Evolutionary conservation across 345 rosid genomes (phyloP).

Genomic region (Eucalyptus camaldulensis): DNA sequence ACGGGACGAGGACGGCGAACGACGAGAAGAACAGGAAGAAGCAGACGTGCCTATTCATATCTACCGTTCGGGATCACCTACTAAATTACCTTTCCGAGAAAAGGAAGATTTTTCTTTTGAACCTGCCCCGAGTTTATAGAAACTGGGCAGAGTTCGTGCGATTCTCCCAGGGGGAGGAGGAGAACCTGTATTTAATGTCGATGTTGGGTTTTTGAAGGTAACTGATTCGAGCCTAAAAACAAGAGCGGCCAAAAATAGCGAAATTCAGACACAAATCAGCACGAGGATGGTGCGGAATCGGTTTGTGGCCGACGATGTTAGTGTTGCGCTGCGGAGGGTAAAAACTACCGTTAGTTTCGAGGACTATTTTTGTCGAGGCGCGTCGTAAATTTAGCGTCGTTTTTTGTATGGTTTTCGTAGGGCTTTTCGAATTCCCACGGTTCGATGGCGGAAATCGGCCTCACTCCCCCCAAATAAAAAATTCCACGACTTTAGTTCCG

Average conservation of each 20-base stretch:
- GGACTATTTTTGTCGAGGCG: neutral
- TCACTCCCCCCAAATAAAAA: neutral
- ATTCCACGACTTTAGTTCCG: no score
- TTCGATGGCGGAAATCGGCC: neutral
- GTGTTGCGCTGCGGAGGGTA: neutral
- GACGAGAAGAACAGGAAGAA: constrained; percentile 1
- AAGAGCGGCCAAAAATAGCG: neutral
- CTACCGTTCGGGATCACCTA: neutral
- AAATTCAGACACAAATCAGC: neutral
- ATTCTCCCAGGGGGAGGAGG: neutral
- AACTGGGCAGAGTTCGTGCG: neutral
- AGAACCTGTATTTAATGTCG: neutral
- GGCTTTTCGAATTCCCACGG: neutral
- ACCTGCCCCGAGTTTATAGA: neutral
- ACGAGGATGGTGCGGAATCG: neutral
- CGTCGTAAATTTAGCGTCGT: neutral
- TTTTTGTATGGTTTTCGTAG: neutral
- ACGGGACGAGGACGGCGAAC: constrained; percentile 6
- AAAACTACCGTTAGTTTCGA: neutral
- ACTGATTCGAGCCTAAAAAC: neutral
- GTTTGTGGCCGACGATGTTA: neutral
- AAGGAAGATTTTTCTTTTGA: neutral
- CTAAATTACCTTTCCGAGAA: neutral
- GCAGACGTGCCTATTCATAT: neutral
- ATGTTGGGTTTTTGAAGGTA: neutral